phyloP scores from a whole-genome alignment of 2,329 filamentous ascomycete species.

The Cladophialophora psammophila region DNA sequence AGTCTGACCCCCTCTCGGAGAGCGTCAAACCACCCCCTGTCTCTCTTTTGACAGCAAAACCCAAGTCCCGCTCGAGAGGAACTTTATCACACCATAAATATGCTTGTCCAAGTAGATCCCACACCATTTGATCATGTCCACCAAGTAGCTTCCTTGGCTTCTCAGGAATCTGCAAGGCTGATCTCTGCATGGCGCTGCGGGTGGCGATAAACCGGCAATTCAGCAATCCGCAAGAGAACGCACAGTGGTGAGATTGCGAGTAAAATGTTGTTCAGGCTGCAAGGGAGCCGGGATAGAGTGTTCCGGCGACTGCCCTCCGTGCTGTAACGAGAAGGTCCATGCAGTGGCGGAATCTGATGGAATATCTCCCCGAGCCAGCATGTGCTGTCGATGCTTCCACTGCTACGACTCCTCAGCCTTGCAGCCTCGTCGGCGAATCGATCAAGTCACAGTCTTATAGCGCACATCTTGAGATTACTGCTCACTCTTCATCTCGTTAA shows the following conservation, averaged over 20 bases:
- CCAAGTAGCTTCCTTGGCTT: no score
- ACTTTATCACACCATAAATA: not conserved
- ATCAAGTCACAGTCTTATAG: not conserved
- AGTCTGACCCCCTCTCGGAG: not conserved
- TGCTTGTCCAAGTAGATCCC: no score
- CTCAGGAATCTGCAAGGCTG: conserved; percentile 5
- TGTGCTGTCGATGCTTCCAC: no score
- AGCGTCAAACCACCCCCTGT: not conserved
- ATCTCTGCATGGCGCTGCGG: conserved; percentile 6
- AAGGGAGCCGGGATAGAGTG: no score
- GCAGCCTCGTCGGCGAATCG: not conserved
- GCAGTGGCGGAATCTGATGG: not conserved
- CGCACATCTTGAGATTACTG: not conserved
- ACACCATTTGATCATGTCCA: no score
- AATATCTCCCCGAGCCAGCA: not conserved
- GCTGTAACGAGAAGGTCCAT: not conserved
- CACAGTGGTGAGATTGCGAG: conserved; percentile 2
- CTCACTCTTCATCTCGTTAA: conserved; percentile 1
- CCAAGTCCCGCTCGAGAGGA: not conserved
- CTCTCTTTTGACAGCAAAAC: not conserved
- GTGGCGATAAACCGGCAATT: not conserved
- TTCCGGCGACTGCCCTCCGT: not conserved
- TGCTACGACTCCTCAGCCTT: not conserved
- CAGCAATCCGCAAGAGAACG: not conserved
- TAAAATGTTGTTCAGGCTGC: not conserved